A percentile compares a stretch with the other conserved stretches of the same genome.
These are phyloP conservation scores for Leccinum subrobustum DNA, from an alignment of 1,284 basidiomycete genomes.

Conservation along the genomic window DNA sequence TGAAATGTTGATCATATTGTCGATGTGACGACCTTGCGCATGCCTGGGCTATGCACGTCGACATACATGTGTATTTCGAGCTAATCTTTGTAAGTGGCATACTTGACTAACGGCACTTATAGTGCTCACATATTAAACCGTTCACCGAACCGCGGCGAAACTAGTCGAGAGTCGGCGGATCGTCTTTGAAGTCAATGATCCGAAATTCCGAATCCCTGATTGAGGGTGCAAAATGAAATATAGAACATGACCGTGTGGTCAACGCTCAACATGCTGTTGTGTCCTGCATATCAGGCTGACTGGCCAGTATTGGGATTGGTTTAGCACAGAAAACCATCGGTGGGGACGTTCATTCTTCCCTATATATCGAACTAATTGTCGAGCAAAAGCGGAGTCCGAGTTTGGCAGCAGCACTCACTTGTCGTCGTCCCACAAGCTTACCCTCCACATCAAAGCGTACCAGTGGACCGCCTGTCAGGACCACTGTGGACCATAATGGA, in stretches of 20 bases:
- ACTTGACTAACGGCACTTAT: not conserved
- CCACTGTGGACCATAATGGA: not conserved
- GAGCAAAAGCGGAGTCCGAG: not conserved
- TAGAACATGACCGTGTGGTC: not conserved
- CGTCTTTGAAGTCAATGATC: not conserved
- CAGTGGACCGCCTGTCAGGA: not conserved
- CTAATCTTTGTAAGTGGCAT: not conserved
- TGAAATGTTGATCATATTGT: too few species aligned
- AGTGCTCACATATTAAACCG: not conserved
- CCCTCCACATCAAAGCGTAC: not conserved
- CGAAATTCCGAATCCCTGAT: too few species aligned
- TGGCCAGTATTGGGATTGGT: not conserved
- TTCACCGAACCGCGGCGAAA: not conserved
- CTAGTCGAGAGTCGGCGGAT: too few species aligned
- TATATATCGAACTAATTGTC: not conserved
- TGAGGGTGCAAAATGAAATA: constrained; percentile 3
- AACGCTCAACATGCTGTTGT: not conserved
- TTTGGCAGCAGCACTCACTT: not conserved
- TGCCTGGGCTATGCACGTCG: too few species aligned
- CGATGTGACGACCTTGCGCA: too few species aligned
- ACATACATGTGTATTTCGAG: not conserved
- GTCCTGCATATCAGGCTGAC: not conserved
- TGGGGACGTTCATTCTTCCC: not conserved
- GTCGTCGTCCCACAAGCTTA: not conserved
- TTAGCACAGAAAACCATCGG: not conserved